Evolutionary conservation across 345 rosid species (phyloP), one percentile per base, ranked within the genome.

Genomic region (Citrus mangshanensis): DNA sequence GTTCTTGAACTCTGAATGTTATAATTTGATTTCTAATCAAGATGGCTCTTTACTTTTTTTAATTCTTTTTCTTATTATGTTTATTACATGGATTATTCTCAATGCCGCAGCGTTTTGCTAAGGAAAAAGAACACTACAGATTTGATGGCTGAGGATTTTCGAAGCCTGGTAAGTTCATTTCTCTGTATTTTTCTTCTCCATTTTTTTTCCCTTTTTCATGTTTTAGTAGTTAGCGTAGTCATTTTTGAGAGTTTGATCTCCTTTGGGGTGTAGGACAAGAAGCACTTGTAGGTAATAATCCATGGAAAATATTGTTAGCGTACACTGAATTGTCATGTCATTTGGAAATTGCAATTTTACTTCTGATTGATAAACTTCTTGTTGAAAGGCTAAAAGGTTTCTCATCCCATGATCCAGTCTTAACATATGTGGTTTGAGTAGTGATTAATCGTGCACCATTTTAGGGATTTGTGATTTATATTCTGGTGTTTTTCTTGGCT

Each of bases 141-240:
- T 73, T 69, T 88, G 83, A 86, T 94, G 93, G 93, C 92, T 54
- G 59, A 66, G 77, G 95, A 93, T 87, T 91, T 93, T 67, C 90
- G 89, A 77, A 81, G 82, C 73, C 83, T 91, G 93, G 97, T 92
- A 81, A 67, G 22, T 24, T 67, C 59, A 13, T 28, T 27, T 55
- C 75, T 67, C 37, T 68, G 27, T 61, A 34, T 61, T 63, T 22
- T 30, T 55, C 9, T 67, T 58, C n/a, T n/a, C n/a, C 51, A 51
- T 4, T 19, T 5, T 16, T 13, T 54, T 4, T 1, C 21, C 58
- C 22, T 54, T 54, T 51, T 54, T 18, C 7, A 54, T 54, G 21
- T 54, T 54, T 54, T 54, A 54, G 21, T 25, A 14, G 35, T 42
- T 25, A 42, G 58, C 7, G 7, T n/a, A n/a, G 55, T n/a, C 30